phyloP scores from a whole-genome alignment of 208 protist genomes.

The Trypanosomatidae sp. region DNA sequence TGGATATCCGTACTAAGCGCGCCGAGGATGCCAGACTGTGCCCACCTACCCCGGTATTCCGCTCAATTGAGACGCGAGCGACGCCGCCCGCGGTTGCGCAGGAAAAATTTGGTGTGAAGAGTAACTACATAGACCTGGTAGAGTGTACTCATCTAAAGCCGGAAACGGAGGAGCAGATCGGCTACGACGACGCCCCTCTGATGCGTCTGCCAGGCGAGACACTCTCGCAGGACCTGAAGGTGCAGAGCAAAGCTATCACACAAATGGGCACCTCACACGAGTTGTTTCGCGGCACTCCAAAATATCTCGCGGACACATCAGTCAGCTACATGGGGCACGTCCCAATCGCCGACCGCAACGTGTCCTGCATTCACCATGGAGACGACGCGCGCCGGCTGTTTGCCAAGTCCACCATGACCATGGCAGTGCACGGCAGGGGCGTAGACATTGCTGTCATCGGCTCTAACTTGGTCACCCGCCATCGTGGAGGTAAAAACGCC shows the following conservation, averaged over 20 bases:
- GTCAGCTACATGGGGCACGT: constrained; percentile 71
- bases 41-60: constrained; percentile 35
- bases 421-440: constrained; percentile 84
- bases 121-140: constrained; percentile 83
- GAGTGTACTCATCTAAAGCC: constrained; percentile 73
- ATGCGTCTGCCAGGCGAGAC: constrained; percentile 37
- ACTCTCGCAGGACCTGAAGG: constrained; percentile 44
- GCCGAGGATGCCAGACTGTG: constrained; percentile 47
- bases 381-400: constrained; percentile 61
- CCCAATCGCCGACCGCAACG: constrained; percentile 44
- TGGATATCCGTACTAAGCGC: constrained; percentile 78
- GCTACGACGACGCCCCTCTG: constrained; percentile 44
- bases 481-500: constrained; percentile 44
- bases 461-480: constrained; percentile 42
- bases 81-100: constrained; percentile 32
- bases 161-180: constrained; percentile 59
- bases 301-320: constrained; percentile 47
- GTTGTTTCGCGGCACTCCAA: constrained; percentile 72
- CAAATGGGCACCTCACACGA: constrained; percentile 63
- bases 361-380: constrained; percentile 42
- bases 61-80: constrained; percentile 12
- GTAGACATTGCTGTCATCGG: constrained; percentile 46
- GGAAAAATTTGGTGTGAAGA: constrained; percentile 35
- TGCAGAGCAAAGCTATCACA: constrained; percentile 76
- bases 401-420: constrained; percentile 90